Conservation (phyloP, 495 filamentous ascomycete species). For the Darksidea phi region DNA sequence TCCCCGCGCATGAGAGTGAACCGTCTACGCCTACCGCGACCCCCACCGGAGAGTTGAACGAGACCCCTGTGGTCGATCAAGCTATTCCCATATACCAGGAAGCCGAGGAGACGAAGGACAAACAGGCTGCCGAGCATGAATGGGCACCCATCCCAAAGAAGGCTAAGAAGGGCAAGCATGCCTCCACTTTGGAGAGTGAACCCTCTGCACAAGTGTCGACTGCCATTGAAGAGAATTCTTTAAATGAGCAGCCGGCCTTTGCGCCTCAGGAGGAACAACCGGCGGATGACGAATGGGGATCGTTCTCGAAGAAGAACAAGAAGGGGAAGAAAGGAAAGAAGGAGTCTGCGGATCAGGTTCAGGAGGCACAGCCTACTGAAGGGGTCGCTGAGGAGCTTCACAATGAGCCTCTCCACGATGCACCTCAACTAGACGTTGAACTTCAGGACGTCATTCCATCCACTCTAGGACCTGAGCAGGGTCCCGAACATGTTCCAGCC, state of each 20-base stretch:
- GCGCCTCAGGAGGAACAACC: background rate
- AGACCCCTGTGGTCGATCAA: background rate
- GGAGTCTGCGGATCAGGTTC: background rate
- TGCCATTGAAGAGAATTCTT: background rate
- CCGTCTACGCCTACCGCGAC: background rate
- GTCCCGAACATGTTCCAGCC: too few species aligned
- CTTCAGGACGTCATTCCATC: too few species aligned
- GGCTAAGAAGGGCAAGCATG: slow-evolving; percentile 28
- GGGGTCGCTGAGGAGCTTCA: background rate
- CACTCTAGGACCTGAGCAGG: too few species aligned
- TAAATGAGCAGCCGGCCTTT: background rate
- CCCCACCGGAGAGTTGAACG: background rate
- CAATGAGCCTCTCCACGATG: too few species aligned
- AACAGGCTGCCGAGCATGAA: background rate
- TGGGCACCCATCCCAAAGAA: slow-evolving; percentile 27
- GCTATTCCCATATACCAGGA: background rate
- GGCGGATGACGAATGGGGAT: slow-evolving; percentile 4
- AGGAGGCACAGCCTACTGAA: background rate
- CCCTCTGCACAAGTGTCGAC: background rate
- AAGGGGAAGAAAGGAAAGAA: slow-evolving; percentile 13
- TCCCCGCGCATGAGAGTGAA: slow-evolving; percentile 4
- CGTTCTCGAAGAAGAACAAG: slow-evolving; percentile 14
- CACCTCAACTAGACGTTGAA: too few species aligned
- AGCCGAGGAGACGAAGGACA: slow-evolving; percentile 1
- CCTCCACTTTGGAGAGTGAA: slow-evolving; percentile 4